Percentiles rank a stretch among this genome's conserved stretches.
These are phyloP conservation scores for Penicilliopsis zonata DNA, from an alignment of 495 filamentous ascomycete species.

Conservation along the genomic window DNA sequence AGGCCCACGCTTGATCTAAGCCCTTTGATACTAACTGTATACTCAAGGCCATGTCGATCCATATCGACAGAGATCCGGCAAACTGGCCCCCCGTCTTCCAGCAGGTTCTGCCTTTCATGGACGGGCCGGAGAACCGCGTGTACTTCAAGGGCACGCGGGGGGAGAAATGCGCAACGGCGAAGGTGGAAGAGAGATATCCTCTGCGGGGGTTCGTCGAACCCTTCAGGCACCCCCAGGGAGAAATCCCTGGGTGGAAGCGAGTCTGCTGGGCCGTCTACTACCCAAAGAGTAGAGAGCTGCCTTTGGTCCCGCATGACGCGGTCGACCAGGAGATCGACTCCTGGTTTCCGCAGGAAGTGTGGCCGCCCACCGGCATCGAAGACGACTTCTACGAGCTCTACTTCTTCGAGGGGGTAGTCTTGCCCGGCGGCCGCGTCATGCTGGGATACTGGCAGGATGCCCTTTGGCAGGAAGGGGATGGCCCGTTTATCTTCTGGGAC, in stretches of 20 bases:
- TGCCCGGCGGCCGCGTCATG: constrained; percentile 36
- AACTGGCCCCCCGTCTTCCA: constrained; percentile 18
- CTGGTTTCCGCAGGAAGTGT: constrained; percentile 6
- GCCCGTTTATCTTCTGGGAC: constrained; percentile 47
- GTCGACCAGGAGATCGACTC: constrained; percentile 3
- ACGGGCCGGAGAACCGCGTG: constrained; percentile 1
- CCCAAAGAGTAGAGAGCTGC: background rate
- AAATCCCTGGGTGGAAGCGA: constrained; percentile 26
- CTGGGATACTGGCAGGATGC: constrained; percentile 39
- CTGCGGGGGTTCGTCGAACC: constrained; percentile 22
- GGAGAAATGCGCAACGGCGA: constrained; percentile 2
- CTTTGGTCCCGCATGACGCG: background rate
- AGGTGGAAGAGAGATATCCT: constrained; percentile 3
- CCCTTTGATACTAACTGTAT: too few relatives aligned
- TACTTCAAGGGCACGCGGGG: constrained; percentile 17
- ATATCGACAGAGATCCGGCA: constrained; percentile 5
- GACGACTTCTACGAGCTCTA: constrained; percentile 14
- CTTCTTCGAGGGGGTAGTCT: constrained; percentile 36
- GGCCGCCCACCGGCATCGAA: constrained; percentile 7
- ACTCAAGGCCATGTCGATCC: too few relatives aligned
- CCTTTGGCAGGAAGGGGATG: constrained; percentile 19
- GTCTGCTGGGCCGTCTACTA: constrained; percentile 29
- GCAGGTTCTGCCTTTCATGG: constrained; percentile 5
- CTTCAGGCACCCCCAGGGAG: constrained; percentile 12
- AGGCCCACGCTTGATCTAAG: too few relatives aligned